Evolutionary conservation across 306 rosid genomes (phyloP), one percentile per base, ranked within the genome.

Genomic region (Clitoria ternatea): DNA sequence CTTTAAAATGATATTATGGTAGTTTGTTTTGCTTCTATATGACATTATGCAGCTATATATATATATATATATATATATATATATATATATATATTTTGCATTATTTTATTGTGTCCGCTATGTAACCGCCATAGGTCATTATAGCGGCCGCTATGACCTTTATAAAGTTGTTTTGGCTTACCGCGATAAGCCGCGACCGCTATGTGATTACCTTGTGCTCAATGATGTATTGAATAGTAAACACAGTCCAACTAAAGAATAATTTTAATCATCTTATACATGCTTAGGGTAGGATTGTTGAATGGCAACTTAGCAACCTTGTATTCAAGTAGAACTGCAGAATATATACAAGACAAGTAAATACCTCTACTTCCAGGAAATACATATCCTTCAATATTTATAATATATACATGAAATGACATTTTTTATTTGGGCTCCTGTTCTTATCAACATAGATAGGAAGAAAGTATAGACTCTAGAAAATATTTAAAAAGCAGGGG

Each of bases 321-420:
- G 26, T 42, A 54, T 40, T 17, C 43, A 18, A 70, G 29, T 56
- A 48, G 52, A 61, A 49, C 26, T 5, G 45, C 11, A 26, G 42
- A 22, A 50, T 6, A 62, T 39, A 26, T 24, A 63, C 8, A 20
- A 43, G 32, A 13, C 39, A 36, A 33, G 39, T 18, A 60, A 13
- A 47, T 57, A 20, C 37, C 68, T 43, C 47, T 12, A 17, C 15
- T 19, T 29, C 22, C 10, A 17, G 1, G 12, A 18, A 22, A 63
- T 40, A 40, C 17, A 12, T 49, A 53, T 50, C 30, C 45, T 49
- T 62, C 72, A 73, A 50, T 5, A 48, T 64, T 39, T 61, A 49
- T 45, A 45, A 60, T 60, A 23, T 42, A 29, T 27, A 19, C 1
- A 43, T 4, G 43, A 70, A 30, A 32, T 59, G 18, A 44, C 13